Base-by-base conservation (phyloP, 148 eudicot species). In the Drosera capensis region DNA sequence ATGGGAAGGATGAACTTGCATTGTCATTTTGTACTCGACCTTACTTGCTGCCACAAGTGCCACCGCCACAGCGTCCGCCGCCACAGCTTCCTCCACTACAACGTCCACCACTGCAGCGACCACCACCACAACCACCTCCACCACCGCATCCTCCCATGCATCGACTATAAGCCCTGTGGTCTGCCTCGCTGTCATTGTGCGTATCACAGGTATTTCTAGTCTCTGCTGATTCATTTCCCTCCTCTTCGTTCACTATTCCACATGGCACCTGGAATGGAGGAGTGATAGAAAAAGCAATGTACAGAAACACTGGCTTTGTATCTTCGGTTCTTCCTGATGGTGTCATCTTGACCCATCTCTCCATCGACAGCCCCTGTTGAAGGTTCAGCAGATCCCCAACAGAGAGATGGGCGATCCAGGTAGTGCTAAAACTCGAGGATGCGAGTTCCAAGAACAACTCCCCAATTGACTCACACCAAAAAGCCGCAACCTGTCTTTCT, bases 381-480 rank as follows among this genome's bases (percentile, higher is more conserved):
- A 38, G 20, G 31, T 28, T 28, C 9, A 28, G 9, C 6, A 28
- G 31, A 9, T 28, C 31, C 31, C 9, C 31, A 38, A 56, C 23
- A n/a, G 45, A 26, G 15, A 56, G 24, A 20, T 29, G 25, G n/a
- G 40, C 34, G 20, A 37, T 56, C 13, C 60, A 45, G 4, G 26
- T 11, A 46, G 20, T 15, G 20, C 39, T 37, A 35, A 16, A 16
- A 9, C 11, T 44, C 40, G 12, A 22, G 20, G 23, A 11, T 55
- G 34, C 23, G 14, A 56, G 52, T 41, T 48, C 62, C 28, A 57
- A 15, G 15, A 40, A 13, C 31, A 57, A 31, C 23, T 40, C 7
- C 13, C 23, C 62, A 20, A 36, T 48, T 30, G 62, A 31, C 14
- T 57, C 62, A 30, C 53, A 48, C 1, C 48, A 54, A 34, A 57